Evolutionary conservation across 768 basidiomycete species (phyloP), one percentile per base, ranked within the genome.

Genomic region (Lactifluus piperatus): DNA sequence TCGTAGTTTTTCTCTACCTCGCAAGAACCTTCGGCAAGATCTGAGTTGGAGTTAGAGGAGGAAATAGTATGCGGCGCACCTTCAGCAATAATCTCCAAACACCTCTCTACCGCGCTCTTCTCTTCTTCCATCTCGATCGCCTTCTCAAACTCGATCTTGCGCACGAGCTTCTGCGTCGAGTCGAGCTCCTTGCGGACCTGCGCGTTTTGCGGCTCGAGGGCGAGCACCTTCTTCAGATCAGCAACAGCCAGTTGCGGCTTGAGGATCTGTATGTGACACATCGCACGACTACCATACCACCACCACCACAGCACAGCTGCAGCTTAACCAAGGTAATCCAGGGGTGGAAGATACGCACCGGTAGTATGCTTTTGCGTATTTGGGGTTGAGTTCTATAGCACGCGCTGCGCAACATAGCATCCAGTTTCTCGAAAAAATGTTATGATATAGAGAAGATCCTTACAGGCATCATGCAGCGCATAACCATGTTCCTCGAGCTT

Each of bases 401-500:
- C 85, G 85, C 57, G 81, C 91, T 93, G 49, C 14, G 18, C 11
- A 44, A 24, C 13, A 32, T 26, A 30, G 46, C 6, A 22, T 32
- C 43, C 29, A 56, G 32, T 51, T 27, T 32, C 34, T 34, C 41
- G 34, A 11, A 18, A 22, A 18, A 22, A 44, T 30, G 26, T 29
- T 13, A 50, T 1, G 14, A 56, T 9, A 14, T 20, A 14, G 1
- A 36, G 34, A 34, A 34, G 18, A 36, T 70, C 67, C 88, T 70
- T 67, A 94, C 93, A 82, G 43, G 92, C 84, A 75, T 97, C 95
- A 29, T 76, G 75, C 27, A 95, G 80, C 16, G 94, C 97, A 68
- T 94, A 93, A 3, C 97, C 97, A 67, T 88, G 87, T 73, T 99
- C 86, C 71, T 99, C 89, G 56, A 98, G 73, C 74, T 91, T 97